Conservation (phyloP, 1,139 yeast species). For the Candida freyschussii region DNA sequence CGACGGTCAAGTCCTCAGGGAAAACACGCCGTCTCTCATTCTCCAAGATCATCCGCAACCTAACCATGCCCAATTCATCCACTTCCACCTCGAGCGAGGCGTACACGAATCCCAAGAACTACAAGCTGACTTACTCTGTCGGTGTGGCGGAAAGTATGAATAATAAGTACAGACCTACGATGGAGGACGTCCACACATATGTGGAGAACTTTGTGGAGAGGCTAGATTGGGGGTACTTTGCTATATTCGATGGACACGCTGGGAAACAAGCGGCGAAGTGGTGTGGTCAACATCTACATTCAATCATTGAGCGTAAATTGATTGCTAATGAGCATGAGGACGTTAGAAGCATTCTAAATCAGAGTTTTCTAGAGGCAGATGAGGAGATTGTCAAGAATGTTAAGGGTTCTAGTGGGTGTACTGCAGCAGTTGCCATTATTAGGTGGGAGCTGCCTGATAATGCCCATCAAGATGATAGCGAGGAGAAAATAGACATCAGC, state of each 20-base stretch:
- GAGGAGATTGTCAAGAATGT: slow-evolving; percentile 48
- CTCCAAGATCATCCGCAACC: no score
- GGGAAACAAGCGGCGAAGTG: slow-evolving; percentile 92
- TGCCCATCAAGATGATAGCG: slow-evolving; percentile 10
- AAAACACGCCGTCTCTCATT: no score
- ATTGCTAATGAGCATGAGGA: slow-evolving; percentile 37
- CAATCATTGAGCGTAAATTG: slow-evolving; percentile 31
- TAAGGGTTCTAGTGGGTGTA: slow-evolving; percentile 78
- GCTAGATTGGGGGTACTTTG: slow-evolving; percentile 93
- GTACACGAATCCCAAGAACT: no score
- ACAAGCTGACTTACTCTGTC: slow-evolving; percentile 61
- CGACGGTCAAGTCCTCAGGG: no score
- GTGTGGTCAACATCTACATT: slow-evolving; percentile 87
- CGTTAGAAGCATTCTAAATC: slow-evolving; percentile 52
- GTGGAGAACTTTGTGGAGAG: slow-evolving; percentile 88
- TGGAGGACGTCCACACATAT: slow-evolving; percentile 97
- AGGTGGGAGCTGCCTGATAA: slow-evolving; percentile 69
- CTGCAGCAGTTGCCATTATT: slow-evolving; percentile 91
- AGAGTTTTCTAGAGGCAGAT: slow-evolving; percentile 72
- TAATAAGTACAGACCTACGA: slow-evolving; percentile 71
- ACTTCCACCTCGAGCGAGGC: no score
- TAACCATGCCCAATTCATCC: no score
- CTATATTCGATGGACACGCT: slow-evolving; percentile 96
- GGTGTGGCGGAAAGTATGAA: slow-evolving; percentile 92
- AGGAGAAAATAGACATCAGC: slow-evolving; percentile 19